phyloP scores from a whole-genome alignment of 2,329 filamentous ascomycete species.

The Penicillium sp. region DNA sequence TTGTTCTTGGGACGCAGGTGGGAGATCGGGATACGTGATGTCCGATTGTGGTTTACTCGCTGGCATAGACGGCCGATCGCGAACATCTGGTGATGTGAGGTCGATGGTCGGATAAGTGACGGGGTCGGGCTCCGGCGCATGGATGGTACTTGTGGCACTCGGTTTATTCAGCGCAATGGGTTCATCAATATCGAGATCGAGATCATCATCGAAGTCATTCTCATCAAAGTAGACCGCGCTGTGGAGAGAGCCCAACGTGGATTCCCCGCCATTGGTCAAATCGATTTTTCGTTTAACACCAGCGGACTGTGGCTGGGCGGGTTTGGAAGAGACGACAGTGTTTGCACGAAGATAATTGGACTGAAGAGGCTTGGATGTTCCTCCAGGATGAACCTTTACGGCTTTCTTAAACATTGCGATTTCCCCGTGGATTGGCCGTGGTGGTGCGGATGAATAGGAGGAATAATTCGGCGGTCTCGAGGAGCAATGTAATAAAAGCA shows the following conservation, averaged over 20 bases:
- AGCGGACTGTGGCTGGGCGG: constrained; percentile 30
- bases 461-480: constrained; percentile 26
- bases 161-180: constrained; percentile 32
- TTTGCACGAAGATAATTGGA: constrained; percentile 36
- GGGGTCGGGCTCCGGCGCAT: constrained; percentile 13
- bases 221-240: constrained; percentile 67
- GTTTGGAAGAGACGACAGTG: constrained; percentile 25
- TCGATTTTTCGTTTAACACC: constrained; percentile 48
- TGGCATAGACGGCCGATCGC: constrained; percentile 13
- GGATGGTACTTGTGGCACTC: constrained; percentile 23
- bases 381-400: constrained; percentile 43
- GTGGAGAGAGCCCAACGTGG: constrained; percentile 49
- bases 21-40: constrained; percentile 43
- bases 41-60: constrained; percentile 25
- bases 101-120: constrained; percentile 28
- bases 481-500: constrained; percentile 27
- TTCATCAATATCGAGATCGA: constrained; percentile 63
- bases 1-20: constrained; percentile 35
- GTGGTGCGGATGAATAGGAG: constrained; percentile 33
- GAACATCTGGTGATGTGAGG: constrained; percentile 8
- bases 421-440: constrained; percentile 25
- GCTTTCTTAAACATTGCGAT: constrained; percentile 47
- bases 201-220: constrained; percentile 85
- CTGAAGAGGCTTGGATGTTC: constrained; percentile 39
- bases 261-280: constrained; percentile 34